These are phyloP conservation scores for Turnera subulata DNA, from an alignment of 345 rosid genomes.

Conservation along the genomic window DNA sequence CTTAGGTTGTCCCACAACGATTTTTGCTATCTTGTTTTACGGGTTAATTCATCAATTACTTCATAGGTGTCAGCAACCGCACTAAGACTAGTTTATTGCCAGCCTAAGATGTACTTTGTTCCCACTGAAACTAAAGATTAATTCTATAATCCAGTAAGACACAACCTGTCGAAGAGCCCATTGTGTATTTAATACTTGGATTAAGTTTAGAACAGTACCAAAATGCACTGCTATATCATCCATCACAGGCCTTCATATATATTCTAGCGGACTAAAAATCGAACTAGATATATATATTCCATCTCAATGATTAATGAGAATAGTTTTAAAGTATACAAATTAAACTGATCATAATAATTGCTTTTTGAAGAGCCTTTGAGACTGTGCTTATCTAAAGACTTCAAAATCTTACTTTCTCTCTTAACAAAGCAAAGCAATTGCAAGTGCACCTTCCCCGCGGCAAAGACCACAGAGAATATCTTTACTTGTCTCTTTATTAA, in stretches of 20 bases:
- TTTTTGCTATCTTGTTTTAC: neutral
- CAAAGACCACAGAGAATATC: constrained; percentile 29
- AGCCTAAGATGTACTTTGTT: too few species aligned
- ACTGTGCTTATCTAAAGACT: constrained; percentile 16
- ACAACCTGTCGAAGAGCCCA: too few species aligned
- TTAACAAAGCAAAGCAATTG: constrained; percentile 41
- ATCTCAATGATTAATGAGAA: too few species aligned
- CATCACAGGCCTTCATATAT: too few species aligned
- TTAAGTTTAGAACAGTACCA: too few species aligned
- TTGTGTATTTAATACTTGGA: too few species aligned
- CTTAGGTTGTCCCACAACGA: neutral
- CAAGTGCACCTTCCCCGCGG: constrained; percentile 12
- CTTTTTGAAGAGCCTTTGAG: neutral
- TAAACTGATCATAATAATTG: neutral
- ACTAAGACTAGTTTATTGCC: neutral
- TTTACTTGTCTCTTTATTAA: constrained; percentile 30
- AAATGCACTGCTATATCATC: too few species aligned
- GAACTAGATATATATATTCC: too few species aligned
- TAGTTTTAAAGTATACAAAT: neutral
- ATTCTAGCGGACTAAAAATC: too few species aligned
- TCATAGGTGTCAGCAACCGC: neutral
- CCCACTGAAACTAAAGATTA: too few species aligned
- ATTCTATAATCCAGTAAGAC: too few species aligned
- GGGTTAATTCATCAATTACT: neutral
- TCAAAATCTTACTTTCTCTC: constrained; percentile 43